Evolutionary conservation across 1,284 basidiomycete genomes (phyloP).

Genomic region (Cerrena zonata): DNA sequence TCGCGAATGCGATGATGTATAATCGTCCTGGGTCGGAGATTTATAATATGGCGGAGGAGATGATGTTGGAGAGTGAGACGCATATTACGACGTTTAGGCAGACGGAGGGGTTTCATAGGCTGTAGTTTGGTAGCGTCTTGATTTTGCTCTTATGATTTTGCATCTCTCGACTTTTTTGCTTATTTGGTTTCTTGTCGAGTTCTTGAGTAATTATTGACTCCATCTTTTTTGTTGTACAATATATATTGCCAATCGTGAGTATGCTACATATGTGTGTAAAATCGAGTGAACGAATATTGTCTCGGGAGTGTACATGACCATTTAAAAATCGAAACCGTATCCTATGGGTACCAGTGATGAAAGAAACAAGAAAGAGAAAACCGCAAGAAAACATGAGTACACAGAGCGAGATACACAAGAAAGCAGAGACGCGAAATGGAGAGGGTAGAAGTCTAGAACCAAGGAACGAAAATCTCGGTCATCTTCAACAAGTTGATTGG

Average conservation of each 20-base stretch:
- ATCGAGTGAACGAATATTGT: no score
- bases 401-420: neutral
- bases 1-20: constrained; percentile 94
- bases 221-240: neutral
- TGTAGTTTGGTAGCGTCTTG: constrained; percentile 15
- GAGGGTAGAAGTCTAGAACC: constrained; percentile 54
- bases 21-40: constrained; percentile 81
- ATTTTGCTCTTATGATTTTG: no score
- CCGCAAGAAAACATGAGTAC: constrained; percentile 4
- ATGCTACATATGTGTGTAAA: no score
- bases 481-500: constrained; percentile 74
- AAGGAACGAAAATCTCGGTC: constrained; percentile 77
- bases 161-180: no score
- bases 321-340: neutral
- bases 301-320: neutral
- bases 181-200: no score
- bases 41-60: constrained; percentile 84
- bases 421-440: neutral
- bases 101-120: constrained; percentile 57
- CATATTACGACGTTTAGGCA: constrained; percentile 74
- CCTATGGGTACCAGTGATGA: neutral
- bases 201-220: no score
- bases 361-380: constrained; percentile 11
- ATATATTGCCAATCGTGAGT: neutral
- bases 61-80: constrained; percentile 66